phyloP scores from a whole-genome alignment of 1,284 basidiomycete genomes.

The Neotropicomus parvogracilis region DNA sequence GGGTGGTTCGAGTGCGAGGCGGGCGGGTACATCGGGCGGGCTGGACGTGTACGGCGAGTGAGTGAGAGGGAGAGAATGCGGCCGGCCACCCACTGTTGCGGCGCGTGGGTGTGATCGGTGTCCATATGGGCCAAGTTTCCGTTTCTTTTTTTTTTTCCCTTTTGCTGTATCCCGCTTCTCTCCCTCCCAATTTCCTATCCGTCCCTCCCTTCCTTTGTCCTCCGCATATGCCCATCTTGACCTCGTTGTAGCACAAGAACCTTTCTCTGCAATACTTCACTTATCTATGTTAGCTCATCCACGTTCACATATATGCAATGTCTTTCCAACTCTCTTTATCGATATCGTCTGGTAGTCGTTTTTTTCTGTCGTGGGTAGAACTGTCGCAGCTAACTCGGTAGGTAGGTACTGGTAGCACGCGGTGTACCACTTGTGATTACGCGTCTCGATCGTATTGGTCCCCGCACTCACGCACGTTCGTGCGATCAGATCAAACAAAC shows the following conservation, averaged over 20 bases:
- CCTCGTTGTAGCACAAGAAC: slow-evolving; percentile 17
- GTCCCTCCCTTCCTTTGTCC: neutral
- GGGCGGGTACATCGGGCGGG: slow-evolving; percentile 12
- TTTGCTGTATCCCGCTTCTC: neutral
- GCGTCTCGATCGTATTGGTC: no score
- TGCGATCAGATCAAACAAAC: no score
- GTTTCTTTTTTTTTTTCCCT: neutral
- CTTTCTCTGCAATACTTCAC: slow-evolving; percentile 6
- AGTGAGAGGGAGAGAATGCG: neutral
- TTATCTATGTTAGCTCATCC: slow-evolving; percentile 13
- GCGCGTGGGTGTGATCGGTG: no score
- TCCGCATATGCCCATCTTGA: neutral
- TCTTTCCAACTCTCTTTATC: slow-evolving; percentile 1
- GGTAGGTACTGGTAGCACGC: no score
- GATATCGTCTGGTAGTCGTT: neutral
- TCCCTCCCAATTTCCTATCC: neutral
- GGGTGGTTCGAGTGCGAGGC: slow-evolving; percentile 11
- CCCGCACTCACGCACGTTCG: no score
- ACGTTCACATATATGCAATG: slow-evolving; percentile 12
- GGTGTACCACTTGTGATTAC: no score
- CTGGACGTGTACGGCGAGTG: slow-evolving; percentile 12
- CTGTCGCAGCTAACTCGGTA: no score
- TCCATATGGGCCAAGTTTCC: neutral
- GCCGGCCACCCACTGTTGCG: no score
- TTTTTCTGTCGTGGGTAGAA: neutral